These are phyloP conservation scores for Globisporangium okanoganense DNA, from an alignment of 352 stramenopile species.

Conservation along the genomic window DNA sequence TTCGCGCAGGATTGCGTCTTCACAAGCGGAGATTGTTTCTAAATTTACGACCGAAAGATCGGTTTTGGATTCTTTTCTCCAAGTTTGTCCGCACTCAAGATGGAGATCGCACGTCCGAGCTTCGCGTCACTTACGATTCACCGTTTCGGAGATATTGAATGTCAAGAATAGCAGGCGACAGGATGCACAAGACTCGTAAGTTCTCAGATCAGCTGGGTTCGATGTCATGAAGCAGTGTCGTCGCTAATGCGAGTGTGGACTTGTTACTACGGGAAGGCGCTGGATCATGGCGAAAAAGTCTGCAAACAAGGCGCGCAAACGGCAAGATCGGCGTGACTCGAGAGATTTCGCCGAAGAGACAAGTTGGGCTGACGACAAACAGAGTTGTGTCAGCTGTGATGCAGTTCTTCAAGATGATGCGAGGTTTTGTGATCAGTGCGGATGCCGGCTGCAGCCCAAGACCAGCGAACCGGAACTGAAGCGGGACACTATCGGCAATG, in stretches of 20 bases:
- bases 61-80: neutral
- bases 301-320: neutral
- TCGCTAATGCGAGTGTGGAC: neutral
- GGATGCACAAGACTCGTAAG: neutral
- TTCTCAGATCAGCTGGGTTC: neutral
- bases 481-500: neutral
- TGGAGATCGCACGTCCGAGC: neutral
- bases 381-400: neutral
- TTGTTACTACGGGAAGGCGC: neutral
- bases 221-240: neutral
- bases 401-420: neutral
- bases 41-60: slow-evolving; percentile 7
- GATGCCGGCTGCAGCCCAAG: neutral
- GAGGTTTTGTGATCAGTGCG: slow-evolving; percentile 5
- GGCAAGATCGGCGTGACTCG: neutral
- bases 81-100: too few relatives aligned
- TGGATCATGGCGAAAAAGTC: neutral
- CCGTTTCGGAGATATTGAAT: neutral
- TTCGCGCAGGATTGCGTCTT: neutral
- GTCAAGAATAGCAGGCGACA: neutral
- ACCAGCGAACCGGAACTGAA: neutral
- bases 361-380: neutral
- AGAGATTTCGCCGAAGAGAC: neutral
- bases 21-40: slow-evolving; percentile 2
- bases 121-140: neutral